These are phyloP conservation scores for Croton laevigatus DNA, from an alignment of 441 rosid genomes.

Conservation along the genomic window DNA sequence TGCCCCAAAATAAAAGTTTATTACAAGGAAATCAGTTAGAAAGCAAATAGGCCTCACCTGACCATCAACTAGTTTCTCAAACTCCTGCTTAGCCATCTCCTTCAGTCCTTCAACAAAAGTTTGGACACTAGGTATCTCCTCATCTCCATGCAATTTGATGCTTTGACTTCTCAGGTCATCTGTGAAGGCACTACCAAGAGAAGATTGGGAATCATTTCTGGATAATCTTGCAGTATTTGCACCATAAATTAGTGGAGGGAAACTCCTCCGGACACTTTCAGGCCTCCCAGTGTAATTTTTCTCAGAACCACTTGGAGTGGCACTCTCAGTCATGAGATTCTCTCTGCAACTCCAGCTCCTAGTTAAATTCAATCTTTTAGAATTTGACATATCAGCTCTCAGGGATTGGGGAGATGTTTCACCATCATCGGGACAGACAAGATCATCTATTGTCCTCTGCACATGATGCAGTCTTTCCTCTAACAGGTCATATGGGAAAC, in stretches of 20 bases:
- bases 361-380: conserved; percentile 40
- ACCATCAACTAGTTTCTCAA: conserved; percentile 39
- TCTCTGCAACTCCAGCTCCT: conserved; percentile 64
- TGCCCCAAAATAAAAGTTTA: neutral
- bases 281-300: conserved; percentile 66
- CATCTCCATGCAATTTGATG: conserved; percentile 51
- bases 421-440: conserved; percentile 34
- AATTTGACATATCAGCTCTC: conserved; percentile 39
- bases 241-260: conserved; percentile 40
- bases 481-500: conserved; percentile 38
- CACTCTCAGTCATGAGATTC: conserved; percentile 44
- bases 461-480: conserved; percentile 52
- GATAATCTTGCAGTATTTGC: conserved; percentile 32
- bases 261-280: conserved; percentile 39
- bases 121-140: conserved; percentile 69
- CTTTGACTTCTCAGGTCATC: conserved; percentile 40
- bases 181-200: conserved; percentile 60
- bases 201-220: conserved; percentile 81
- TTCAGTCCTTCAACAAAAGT: conserved; percentile 77
- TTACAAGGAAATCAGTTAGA: neutral
- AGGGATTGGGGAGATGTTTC: conserved; percentile 31
- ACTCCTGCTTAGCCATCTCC: conserved; percentile 60
- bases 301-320: conserved; percentile 63
- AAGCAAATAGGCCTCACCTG: conserved; percentile 36
- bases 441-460: conserved; percentile 41